A percentile compares a stretch with the other conserved stretches of the same genome.
These are phyloP conservation scores for Trematosphaeria pertusa DNA, from an alignment of 2,329 filamentous ascomycete species.

Conservation along the genomic window DNA sequence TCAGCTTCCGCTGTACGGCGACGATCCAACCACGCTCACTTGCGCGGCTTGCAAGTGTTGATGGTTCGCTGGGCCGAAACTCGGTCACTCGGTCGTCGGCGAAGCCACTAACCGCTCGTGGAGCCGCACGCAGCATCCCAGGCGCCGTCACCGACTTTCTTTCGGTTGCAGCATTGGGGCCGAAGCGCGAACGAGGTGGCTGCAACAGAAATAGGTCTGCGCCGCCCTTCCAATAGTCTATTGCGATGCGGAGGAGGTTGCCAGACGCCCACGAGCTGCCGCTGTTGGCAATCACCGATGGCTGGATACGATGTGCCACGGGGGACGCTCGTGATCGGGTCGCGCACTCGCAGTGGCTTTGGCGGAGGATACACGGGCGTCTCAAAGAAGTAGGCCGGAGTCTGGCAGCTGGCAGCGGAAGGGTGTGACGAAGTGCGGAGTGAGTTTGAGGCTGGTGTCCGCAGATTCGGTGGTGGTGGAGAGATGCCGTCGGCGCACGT, in stretches of 20 bases:
- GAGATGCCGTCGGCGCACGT: not conserved
- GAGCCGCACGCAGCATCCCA: constrained; percentile 14
- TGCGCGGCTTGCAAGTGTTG: not conserved
- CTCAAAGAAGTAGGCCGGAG: not conserved
- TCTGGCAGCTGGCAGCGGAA: not conserved
- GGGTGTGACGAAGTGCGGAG: not conserved
- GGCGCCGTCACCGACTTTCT: constrained; percentile 34
- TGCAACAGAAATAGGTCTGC: constrained; percentile 16
- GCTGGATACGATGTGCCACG: not conserved
- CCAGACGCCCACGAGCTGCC: not conserved
- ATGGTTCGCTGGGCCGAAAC: constrained; percentile 23
- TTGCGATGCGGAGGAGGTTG: not conserved
- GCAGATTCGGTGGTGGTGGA: not conserved
- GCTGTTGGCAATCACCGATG: not conserved
- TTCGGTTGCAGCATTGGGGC: constrained; percentile 12
- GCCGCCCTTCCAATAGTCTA: constrained; percentile 1
- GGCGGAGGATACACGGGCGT: too few species aligned
- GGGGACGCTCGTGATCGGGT: not conserved
- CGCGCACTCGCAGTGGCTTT: too few species aligned
- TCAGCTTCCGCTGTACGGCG: constrained; percentile 9
- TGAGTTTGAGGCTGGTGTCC: not conserved
- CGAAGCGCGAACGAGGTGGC: constrained; percentile 8
- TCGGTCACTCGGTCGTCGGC: constrained; percentile 23
- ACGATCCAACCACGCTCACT: not conserved
- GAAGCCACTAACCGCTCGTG: constrained; percentile 17